phyloP scores from a whole-genome alignment of 306 rosid species.

The Prunus campanulata region DNA sequence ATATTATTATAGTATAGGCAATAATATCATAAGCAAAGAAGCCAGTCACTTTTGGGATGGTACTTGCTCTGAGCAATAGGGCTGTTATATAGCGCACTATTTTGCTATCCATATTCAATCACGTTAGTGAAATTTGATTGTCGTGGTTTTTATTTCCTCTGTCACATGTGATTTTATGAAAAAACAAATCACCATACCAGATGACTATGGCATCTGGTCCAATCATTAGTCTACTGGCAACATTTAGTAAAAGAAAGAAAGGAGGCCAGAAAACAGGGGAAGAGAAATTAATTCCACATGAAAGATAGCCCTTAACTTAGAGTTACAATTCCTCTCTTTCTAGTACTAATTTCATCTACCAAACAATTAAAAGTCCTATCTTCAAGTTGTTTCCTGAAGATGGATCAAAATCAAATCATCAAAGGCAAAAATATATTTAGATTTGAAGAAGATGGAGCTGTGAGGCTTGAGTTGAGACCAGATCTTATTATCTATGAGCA shows the following conservation, averaged over 20 bases:
- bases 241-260: too few relatives aligned
- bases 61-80: too few relatives aligned
- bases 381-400: background rate
- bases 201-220: background rate
- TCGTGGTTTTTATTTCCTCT: background rate
- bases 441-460: background rate
- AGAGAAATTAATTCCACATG: background rate
- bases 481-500: constrained; percentile 37
- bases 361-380: background rate
- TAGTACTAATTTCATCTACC: background rate
- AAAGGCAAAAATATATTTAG: background rate
- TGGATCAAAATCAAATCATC: background rate
- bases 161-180: background rate
- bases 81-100: accelerated
- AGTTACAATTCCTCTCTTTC: background rate
- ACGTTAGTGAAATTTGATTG: too few relatives aligned
- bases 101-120: too few relatives aligned
- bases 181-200: background rate
- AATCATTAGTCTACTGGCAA: background rate
- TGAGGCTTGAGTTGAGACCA: background rate
- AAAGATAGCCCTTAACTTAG: background rate
- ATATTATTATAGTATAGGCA: too few relatives aligned
- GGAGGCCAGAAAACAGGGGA: background rate
- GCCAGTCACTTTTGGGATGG: too few relatives aligned
- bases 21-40: too few relatives aligned